Base-by-base conservation (phyloP, 805 yeast species). In the Myxozyma neotropica region DNA sequence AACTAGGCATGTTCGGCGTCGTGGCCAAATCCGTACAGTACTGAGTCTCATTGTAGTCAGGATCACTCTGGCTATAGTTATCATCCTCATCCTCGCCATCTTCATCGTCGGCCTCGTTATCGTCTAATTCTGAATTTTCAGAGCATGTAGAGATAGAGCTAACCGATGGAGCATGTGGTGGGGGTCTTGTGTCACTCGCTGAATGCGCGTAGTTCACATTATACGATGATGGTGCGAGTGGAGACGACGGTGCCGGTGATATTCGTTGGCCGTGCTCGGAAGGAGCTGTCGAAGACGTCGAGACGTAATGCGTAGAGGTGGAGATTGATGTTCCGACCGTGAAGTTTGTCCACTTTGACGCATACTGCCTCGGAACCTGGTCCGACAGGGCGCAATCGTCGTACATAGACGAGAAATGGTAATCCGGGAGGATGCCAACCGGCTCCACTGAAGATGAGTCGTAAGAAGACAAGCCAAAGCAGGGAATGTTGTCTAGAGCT, bases 291-390 rank as follows among this genome's bases (percentile, higher is more conserved):
- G 39, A 35, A 4, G 31, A 21, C 4, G 53, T 35, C 21, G 42
- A 26, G 13, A 19, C 31, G 53, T 48, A 23, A 3, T 36, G 43
- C 23, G 33, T 27, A 6, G 35, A n/a, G 8, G 43, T 27, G 19
- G 53, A 4, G 1, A 7, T 45, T 45, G 49, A 7, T 26, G 49
- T 17, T 1, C 51, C 40, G 5, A 54, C 47, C 3, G 38, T 7
- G 23, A 19, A 54, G 29, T 35, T 54, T 17, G 52, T 53, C 57
- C 57, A 54, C 33, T 54, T 54, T 19, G 51, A 17, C 23, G 36
- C 47, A 43, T 36, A 48, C 21, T 48, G 53, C 29, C 53, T 23
- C 31, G 53, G 53, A 3, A 36, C 33, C 13, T 48, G 53, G 3
- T 10, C 43, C 17, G 44, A 5, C 23, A 48, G 3, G 21, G 39